Percentiles rank a stretch among this genome's conserved stretches.
Conservation (phyloP, 345 rosid species). For the Hirschfeldia incana region DNA sequence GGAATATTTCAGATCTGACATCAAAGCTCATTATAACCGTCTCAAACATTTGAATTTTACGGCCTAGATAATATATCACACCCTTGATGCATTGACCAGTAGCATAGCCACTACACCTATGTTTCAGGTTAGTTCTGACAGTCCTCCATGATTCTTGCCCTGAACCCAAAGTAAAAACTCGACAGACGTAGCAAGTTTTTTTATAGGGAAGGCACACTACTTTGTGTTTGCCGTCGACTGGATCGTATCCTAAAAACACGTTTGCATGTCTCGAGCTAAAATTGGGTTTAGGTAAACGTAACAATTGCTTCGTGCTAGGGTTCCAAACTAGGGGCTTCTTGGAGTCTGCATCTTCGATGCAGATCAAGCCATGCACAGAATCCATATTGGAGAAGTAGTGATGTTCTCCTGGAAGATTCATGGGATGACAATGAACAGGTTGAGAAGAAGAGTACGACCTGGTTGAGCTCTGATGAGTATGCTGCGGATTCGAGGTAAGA, state of each 20-base stretch:
- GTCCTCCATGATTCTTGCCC: slow-evolving; percentile 12
- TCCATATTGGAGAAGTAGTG: neutral
- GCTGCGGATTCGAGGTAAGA: neutral
- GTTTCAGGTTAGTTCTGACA: neutral
- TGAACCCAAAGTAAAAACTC: slow-evolving; percentile 7
- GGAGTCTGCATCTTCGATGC: neutral
- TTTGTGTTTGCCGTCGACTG: slow-evolving; percentile 10
- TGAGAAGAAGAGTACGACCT: neutral
- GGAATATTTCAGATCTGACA: neutral
- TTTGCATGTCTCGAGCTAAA: neutral
- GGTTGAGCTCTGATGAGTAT: neutral
- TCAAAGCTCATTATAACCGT: slow-evolving; percentile 2
- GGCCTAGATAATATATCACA: slow-evolving; percentile 1
- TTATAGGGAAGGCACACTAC: neutral
- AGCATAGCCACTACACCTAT: neutral
- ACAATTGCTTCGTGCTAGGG: neutral
- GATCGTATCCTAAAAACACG: slow-evolving; percentile 6
- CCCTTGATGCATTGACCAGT: slow-evolving; percentile 10
- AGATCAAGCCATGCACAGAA: slow-evolving; percentile 20
- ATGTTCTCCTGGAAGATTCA: neutral
- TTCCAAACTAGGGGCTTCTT: neutral
- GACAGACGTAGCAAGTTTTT: neutral
- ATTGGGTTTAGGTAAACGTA: neutral
- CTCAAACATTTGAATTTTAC: neutral
- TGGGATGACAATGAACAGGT: neutral